Evolutionary conservation across 1,284 basidiomycete genomes (phyloP).

Genomic region (Moniliophthora roreri): DNA sequence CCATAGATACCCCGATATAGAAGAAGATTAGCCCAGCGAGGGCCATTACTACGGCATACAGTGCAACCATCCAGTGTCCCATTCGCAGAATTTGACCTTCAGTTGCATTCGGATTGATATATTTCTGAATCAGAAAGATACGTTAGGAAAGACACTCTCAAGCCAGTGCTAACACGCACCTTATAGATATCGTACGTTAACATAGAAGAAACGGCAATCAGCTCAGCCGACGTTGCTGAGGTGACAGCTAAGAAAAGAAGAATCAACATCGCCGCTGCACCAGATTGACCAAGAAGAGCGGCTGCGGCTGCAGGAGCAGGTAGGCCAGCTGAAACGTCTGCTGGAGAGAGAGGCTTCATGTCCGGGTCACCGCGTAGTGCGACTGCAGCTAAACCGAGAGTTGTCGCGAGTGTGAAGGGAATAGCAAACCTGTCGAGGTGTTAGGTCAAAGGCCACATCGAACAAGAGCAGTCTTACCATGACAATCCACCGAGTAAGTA

Average conservation of each 20-base stretch:
- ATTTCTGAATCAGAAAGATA: constrained; percentile 36
- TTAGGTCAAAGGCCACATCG: too few species aligned
- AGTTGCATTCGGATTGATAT: constrained; percentile 61
- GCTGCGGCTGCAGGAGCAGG: constrained; percentile 82
- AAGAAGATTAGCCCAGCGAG: constrained; percentile 84
- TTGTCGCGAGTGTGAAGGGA: constrained; percentile 79
- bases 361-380: constrained; percentile 74
- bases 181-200: constrained; percentile 84
- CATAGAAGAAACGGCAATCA: constrained; percentile 83
- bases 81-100: constrained; percentile 60
- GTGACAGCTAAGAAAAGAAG: constrained; percentile 85
- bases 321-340: constrained; percentile 80
- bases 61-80: constrained; percentile 55
- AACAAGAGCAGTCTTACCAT: too few species aligned
- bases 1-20: constrained; percentile 89
- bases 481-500: constrained; percentile 89
- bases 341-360: constrained; percentile 56
- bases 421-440: constrained; percentile 64
- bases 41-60: constrained; percentile 80
- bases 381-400: constrained; percentile 80
- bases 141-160: neutral
- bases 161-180: constrained; percentile 30
- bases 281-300: constrained; percentile 75
- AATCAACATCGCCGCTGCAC: constrained; percentile 70
- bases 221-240: constrained; percentile 84